Percentiles rank a stretch among this genome's conserved stretches.
Evolutionary conservation across 352 stramenopile species (phyloP).

Genomic region (Aphanomyces euteiches): DNA sequence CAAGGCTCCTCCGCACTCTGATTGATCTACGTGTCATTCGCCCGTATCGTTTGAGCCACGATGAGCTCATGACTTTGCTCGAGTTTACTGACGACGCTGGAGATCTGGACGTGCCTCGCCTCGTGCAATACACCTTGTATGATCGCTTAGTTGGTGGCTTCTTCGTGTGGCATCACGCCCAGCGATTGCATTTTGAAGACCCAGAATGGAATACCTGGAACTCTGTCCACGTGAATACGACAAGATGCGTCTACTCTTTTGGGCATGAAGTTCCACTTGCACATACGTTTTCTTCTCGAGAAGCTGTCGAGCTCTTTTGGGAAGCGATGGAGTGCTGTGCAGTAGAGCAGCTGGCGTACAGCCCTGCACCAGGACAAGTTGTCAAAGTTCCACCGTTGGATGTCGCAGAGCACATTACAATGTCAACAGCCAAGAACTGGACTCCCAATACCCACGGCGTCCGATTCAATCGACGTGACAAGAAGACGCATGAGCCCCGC

Average conservation of each 20-base stretch:
- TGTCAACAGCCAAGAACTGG: slow-evolving; percentile 11
- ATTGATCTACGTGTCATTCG: slow-evolving; percentile 60
- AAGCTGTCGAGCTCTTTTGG: slow-evolving; percentile 67
- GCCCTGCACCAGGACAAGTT: slow-evolving; percentile 1
- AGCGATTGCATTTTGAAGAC: slow-evolving; percentile 44
- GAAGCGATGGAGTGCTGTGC: slow-evolving; percentile 74
- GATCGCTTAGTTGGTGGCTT: slow-evolving; percentile 68
- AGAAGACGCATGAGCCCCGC: background rate
- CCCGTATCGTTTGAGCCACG: slow-evolving; percentile 83
- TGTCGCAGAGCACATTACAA: background rate
- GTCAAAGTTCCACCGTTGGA: background rate
- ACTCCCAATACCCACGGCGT: slow-evolving; percentile 11
- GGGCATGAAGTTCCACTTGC: slow-evolving; percentile 47
- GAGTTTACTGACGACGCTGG: slow-evolving; percentile 53
- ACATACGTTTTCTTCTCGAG: slow-evolving; percentile 37
- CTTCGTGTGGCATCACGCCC: slow-evolving; percentile 51
- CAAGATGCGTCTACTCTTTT: slow-evolving; percentile 51
- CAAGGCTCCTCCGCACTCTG: slow-evolving; percentile 68
- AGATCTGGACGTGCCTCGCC: slow-evolving; percentile 1
- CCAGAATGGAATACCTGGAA: background rate
- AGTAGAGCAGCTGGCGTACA: slow-evolving; percentile 52
- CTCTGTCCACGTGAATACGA: slow-evolving; percentile 6
- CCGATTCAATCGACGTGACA: slow-evolving; percentile 15
- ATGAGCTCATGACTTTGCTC: slow-evolving; percentile 67
- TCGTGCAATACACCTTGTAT: slow-evolving; percentile 43